A percentile compares a stretch with the other conserved stretches of the same genome.
Evolutionary conservation across 495 filamentous ascomycete species (phyloP).

Genomic region (Penicillium atrosanguineum): DNA sequence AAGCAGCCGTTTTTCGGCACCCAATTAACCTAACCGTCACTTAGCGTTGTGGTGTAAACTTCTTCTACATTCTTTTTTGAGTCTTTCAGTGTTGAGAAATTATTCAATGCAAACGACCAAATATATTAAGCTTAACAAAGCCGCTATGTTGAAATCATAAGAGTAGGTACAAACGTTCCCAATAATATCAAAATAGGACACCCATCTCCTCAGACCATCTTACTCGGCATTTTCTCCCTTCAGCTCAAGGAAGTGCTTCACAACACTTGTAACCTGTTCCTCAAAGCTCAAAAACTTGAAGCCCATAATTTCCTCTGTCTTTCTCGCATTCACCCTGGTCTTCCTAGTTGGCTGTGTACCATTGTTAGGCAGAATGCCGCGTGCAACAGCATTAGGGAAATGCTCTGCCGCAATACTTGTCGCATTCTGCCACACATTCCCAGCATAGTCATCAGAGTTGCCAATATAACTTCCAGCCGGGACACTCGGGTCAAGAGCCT

Average conservation of each 20-base stretch:
- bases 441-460: background rate
- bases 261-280: background rate
- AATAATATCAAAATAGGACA: background rate
- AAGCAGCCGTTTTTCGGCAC: no score
- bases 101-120: background rate
- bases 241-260: background rate
- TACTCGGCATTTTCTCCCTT: background rate
- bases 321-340: background rate
- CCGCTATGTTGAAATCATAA: background rate
- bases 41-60: no score
- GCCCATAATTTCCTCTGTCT: background rate
- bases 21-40: no score
- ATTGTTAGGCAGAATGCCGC: background rate
- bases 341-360: background rate
- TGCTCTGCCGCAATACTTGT: background rate
- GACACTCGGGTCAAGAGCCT: background rate
- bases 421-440: background rate
- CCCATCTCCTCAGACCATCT: background rate
- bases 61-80: no score
- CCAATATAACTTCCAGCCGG: background rate
- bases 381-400: background rate
- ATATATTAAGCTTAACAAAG: background rate
- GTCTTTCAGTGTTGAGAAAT: background rate
- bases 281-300: slow-evolving; percentile 1
- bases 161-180: background rate